Base-by-base conservation (phyloP, 2,329 filamentous ascomycete genomes). In the Microsporum canis region DNA sequence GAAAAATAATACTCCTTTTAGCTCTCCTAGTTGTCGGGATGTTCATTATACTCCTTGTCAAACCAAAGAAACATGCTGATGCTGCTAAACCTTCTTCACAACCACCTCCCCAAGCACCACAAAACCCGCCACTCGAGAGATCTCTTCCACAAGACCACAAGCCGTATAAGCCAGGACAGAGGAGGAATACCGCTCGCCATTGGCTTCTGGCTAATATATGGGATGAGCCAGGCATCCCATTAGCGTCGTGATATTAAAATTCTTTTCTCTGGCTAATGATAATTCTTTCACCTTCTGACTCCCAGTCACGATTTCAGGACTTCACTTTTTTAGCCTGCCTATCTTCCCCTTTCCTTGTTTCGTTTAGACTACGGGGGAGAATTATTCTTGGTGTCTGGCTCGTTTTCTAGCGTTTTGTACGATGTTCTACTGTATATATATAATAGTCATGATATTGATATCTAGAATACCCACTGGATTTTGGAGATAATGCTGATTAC, bases 1-100 rank as follows among this genome's bases (percentile, higher is more conserved):
- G 94, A 66, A 96, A 96, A 77, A 86, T 95, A 56, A 94, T 99
- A 61, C 79, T 99, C 45, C 78, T 99, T n/a, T 79, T 99, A 23
- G 75, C 95, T 5, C 77, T 99, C 31, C 75, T 97, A 27, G 87
- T 99, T 59, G 85, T 86, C 23, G 94, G 89, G 36, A 82, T 96
- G 77, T 88, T 99, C 69, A 95, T 96, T 67, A 71, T 96, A 45
- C 75, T 96, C 1, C 74, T 89, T 43, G 79, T 95, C 64, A 96
- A 95, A 75, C 89, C 89, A 0, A 91, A 87, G 72, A 68, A 68
- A 17, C 65, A 69, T 49, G 62, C 59, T 39, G 39, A 58, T 39
- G 66, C 69, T 5, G 57, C 68, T 4, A 60, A 69, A 23, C 66
- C 69, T 2, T 61, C 68, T 47, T 62, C 66, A 43, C 64, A 65